Evolutionary conservation across 2,329 filamentous ascomycete genomes (phyloP), one percentile per base, ranked within the genome.

Genomic region (Epichloe coenophiala): DNA sequence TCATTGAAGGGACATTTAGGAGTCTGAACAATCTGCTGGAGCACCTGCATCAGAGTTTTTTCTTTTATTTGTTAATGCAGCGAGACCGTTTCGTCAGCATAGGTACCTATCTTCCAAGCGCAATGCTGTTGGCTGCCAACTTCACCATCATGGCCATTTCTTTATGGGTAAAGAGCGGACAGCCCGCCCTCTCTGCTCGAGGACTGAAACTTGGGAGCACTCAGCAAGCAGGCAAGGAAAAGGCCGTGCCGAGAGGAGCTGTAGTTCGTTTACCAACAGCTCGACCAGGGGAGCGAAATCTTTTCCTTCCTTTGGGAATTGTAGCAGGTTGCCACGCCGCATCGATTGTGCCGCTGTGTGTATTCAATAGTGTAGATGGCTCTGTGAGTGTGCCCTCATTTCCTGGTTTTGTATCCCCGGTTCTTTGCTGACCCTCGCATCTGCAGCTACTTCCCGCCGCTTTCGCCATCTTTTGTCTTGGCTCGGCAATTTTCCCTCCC

Each of bases 1-100:
- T 90, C 0, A 76, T 97, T 4, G 93, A 98, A 69, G 89, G 89
- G 59, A 78, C 93, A 3, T 95, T 95, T 65, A 78, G 93, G 60
- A 95, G 88, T 65, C 72, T 98, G 67, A 98, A 98, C 71, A 98
- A 98, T 63, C 71, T 98, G 52, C 77, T 98, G 35, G 93, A 98
- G 69, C 90, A 98, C 64, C 75, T 98, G 54, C 93, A 98, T 65
- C 93, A 98, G 70, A 96, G 90, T 65, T 98, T 98, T 98, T 98
- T 98, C 77, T 97, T 98, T 70, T 98, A 98, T 65, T 74, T 98
- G 48, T 76, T 98, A 43, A 89, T 97, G 80, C 84, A 94, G 58
- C 80, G 83, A 33, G 87, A 93, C 60, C 83, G 90, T 11, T 98
- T 98, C 63, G 93, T 97, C 58, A 97, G 90, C 68, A 98, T 98